Evolutionary conservation across 768 basidiomycete genomes (phyloP).

Genomic region (Naganishia randhawae): DNA sequence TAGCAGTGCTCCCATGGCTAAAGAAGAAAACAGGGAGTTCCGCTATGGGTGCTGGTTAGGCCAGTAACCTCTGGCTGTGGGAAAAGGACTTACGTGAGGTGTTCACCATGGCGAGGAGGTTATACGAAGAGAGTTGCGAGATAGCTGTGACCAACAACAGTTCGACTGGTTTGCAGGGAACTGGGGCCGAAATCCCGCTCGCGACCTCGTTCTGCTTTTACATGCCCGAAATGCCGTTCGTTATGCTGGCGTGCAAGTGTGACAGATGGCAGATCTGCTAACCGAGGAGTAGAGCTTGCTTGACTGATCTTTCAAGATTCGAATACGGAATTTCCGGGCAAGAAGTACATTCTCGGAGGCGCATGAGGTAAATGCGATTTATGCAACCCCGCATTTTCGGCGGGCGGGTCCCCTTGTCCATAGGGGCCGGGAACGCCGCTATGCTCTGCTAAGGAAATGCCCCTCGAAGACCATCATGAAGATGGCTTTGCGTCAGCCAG

Average conservation of each 20-base stretch:
- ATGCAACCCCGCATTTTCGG: too few species aligned
- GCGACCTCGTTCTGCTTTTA: neutral
- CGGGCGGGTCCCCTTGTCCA: too few species aligned
- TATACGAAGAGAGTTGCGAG: neutral
- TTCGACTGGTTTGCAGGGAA: neutral
- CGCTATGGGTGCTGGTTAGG: neutral
- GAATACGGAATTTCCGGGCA: neutral
- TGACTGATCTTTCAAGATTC: too few species aligned
- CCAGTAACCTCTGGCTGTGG: neutral
- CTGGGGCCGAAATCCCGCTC: neutral
- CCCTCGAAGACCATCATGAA: too few species aligned
- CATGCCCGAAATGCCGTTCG: neutral
- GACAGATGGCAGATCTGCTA: neutral
- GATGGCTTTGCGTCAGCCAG: too few species aligned
- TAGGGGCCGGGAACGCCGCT: too few species aligned
- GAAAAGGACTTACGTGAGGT: neutral
- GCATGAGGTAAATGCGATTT: neutral
- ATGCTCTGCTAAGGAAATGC: too few species aligned
- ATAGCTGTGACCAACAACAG: neutral
- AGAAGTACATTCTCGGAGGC: neutral
- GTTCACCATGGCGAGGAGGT: neutral
- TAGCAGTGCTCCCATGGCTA: slow-evolving; percentile 33
- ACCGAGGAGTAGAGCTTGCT: too few species aligned
- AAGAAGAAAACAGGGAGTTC: slow-evolving; percentile 29
- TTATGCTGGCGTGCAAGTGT: neutral